Conservation (phyloP, 768 basidiomycete species). For the Crassisporium funariophilum region DNA sequence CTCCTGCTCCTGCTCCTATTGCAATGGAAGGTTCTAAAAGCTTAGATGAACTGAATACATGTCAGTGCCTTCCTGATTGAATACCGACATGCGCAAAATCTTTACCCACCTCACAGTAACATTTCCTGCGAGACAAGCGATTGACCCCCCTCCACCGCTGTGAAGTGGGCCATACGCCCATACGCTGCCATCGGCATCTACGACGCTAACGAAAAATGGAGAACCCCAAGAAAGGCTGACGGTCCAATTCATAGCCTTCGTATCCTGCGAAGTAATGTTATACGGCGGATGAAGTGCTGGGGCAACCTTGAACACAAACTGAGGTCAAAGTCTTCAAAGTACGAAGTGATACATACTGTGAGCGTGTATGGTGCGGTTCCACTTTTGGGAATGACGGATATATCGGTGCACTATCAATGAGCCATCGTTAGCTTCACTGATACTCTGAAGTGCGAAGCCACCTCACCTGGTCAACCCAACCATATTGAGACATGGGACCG, state of each 20-base stretch:
- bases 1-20: constrained; percentile 42
- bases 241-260: constrained; percentile 57
- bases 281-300: constrained; percentile 63
- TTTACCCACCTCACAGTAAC: constrained; percentile 23
- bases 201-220: constrained; percentile 58
- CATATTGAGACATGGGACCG: constrained; percentile 59
- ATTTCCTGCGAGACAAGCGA: constrained; percentile 42
- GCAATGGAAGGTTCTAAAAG: constrained; percentile 26
- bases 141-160: constrained; percentile 49
- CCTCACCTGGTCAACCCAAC: constrained; percentile 57
- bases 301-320: constrained; percentile 43
- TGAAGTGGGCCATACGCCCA: constrained; percentile 66
- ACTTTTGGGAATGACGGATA: constrained; percentile 52
- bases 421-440: neutral
- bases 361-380: constrained; percentile 63
- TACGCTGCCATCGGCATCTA: constrained; percentile 48
- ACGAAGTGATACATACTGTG: constrained; percentile 41
- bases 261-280: constrained; percentile 51
- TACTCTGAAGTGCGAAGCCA: neutral
- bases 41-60: constrained; percentile 3
- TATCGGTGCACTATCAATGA: constrained; percentile 53
- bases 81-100: constrained; percentile 4
- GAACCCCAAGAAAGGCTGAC: constrained; percentile 53
- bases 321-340: neutral
- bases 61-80: neutral